Percentiles rank a stretch among this genome's conserved stretches.
Evolutionary conservation across 495 filamentous ascomycete species (phyloP).

Genomic region (Neurospora terricola): DNA sequence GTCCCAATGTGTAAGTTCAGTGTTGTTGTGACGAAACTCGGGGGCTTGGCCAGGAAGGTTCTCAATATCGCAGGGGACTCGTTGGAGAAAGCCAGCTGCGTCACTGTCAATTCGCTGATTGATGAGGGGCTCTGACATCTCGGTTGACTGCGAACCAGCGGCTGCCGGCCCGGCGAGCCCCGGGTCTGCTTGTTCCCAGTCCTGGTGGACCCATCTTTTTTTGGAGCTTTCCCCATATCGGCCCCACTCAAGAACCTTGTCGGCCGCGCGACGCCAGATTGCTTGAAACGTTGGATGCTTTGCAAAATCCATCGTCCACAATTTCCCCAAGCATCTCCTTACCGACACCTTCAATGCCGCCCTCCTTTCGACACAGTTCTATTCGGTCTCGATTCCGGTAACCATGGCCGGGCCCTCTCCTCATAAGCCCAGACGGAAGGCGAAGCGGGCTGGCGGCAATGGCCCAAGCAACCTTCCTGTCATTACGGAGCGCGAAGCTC

Average conservation of each 20-base stretch:
- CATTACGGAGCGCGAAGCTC: conserved; percentile 17
- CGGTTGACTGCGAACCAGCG: neutral
- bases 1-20: neutral
- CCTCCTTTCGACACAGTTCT: neutral
- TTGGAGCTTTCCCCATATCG: neutral
- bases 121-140: neutral
- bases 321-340: neutral
- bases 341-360: conserved; percentile 13
- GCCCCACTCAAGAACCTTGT: neutral
- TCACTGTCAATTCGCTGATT: neutral
- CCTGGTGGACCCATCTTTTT: neutral
- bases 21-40: neutral
- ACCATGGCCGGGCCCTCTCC: conserved; percentile 33
- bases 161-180: neutral
- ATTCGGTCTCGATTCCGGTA: conserved; percentile 15
- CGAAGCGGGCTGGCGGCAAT: conserved; percentile 27
- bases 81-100: neutral
- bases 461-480: conserved; percentile 4
- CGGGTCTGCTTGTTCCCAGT: neutral
- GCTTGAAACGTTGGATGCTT: neutral
- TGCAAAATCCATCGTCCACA: neutral
- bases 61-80: neutral
- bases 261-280: conserved; percentile 8
- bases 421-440: conserved; percentile 42
- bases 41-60: neutral